Evolutionary conservation across 495 filamentous ascomycete genomes (phyloP), one percentile per base, ranked within the genome.

Genomic region (Chaetomium tenue): DNA sequence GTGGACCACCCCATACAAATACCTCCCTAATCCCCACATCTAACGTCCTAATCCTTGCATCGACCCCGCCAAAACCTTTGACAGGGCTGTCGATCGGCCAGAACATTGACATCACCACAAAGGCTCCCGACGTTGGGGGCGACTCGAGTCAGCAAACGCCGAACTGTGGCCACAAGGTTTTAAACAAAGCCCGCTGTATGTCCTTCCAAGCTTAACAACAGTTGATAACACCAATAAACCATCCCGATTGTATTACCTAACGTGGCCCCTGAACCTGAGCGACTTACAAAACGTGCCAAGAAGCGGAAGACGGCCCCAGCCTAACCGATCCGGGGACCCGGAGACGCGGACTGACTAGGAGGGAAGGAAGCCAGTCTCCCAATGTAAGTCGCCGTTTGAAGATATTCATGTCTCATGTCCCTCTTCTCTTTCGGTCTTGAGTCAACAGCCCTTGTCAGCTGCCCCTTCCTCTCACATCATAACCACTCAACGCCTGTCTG

Each of bases 41-140:
- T 26, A 2, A 18, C 47, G 9, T 20, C 11, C 22, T 22, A 20
- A 58, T 23, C 61, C 61, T 23, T 56, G 52, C 28, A 11, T n/a
- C 16, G 46, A 63, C 61, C 54, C 61, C 52, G 56, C 60, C 53
- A 33, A 18, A 44, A 8, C 11, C 9, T 4, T 52, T 53, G 62
- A 64, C 61, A 46, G 50, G 33, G 30, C 39, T 55, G 37, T 54
- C 51, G 37, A 56, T 48, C 26, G 61, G 25, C 61, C 39, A 23
- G 33, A 13, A 40, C 54, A 23, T 53, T 64, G 62, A 64, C 62
- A 64, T 64, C 62, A 64, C 62, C 44, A 63, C 51, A 12, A 37
- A 5, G 1, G 33, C 40, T 16, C 40, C 12, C 1, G 8, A 26
- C 16, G 23, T 9, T 37, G 33, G 11, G 33, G 33, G 33, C 33